Conservation (phyloP, 2,329 filamentous ascomycete species). For the Cladosporium colombiae region DNA sequence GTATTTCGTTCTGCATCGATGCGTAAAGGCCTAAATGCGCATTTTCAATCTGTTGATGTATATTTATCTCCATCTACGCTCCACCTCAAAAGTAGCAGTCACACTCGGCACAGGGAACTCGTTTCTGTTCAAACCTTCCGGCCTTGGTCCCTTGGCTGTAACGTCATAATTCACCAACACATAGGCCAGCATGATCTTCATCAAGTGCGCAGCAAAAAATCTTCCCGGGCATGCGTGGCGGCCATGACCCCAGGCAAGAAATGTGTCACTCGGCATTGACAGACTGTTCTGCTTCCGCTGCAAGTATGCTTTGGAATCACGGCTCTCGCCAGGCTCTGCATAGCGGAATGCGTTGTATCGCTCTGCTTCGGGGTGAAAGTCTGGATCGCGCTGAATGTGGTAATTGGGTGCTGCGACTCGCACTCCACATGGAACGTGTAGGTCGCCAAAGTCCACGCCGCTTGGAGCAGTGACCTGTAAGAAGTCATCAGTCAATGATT, state of each 20-base stretch:
- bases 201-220: conserved; percentile 50
- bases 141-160: conserved; percentile 22
- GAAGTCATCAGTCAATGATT: too few relatives aligned
- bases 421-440: conserved; percentile 27
- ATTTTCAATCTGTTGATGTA: too few relatives aligned
- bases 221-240: conserved; percentile 41
- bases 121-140: conserved; percentile 11
- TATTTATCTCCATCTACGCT: too few relatives aligned
- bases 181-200: conserved; percentile 48
- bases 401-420: conserved; percentile 26
- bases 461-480: conserved; percentile 28
- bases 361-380: conserved; percentile 28
- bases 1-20: too few relatives aligned
- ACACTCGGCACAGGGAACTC: neutral
- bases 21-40: too few relatives aligned
- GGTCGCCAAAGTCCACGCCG: conserved; percentile 30
- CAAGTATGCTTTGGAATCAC: neutral
- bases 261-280: conserved; percentile 27
- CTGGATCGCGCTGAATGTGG: conserved; percentile 31
- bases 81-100: neutral
- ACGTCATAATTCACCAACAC: conserved; percentile 46
- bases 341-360: conserved; percentile 35
- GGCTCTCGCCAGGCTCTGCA: conserved; percentile 19
- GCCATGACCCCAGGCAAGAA: conserved; percentile 30
- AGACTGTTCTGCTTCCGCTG: conserved; percentile 24